Conservation (phyloP, 495 filamentous ascomycete genomes). For the Cetradonia linearis region DNA sequence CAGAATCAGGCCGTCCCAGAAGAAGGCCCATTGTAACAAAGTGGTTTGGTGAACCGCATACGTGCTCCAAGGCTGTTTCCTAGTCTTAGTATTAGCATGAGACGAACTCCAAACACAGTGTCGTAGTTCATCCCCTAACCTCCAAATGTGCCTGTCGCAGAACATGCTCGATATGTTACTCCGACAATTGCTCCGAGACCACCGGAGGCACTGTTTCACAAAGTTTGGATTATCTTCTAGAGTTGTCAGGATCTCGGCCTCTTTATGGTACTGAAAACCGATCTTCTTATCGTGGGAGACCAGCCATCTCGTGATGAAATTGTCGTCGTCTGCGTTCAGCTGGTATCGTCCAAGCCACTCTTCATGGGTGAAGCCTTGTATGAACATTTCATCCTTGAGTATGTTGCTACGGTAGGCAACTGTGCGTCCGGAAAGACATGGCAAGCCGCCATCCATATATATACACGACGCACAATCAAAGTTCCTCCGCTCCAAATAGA, state of each 20-base stretch:
- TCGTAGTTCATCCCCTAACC: constrained; percentile 36
- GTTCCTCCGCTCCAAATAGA: constrained; percentile 75
- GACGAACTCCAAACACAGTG: background rate
- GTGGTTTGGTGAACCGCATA: constrained; percentile 69
- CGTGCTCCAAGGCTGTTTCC: constrained; percentile 62
- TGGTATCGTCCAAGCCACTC: constrained; percentile 53
- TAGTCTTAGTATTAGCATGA: constrained; percentile 33
- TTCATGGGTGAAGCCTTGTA: constrained; percentile 61
- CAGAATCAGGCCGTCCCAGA: constrained; percentile 54
- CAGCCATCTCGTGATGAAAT: constrained; percentile 74
- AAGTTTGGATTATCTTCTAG: constrained; percentile 65
- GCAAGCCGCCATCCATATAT: constrained; percentile 73
- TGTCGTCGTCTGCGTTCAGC: constrained; percentile 76
- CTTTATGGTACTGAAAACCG: constrained; percentile 62
- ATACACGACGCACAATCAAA: constrained; percentile 85
- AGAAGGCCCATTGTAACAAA: constrained; percentile 57
- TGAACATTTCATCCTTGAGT: constrained; percentile 65
- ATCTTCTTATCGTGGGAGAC: constrained; percentile 68
- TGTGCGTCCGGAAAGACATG: constrained; percentile 79
- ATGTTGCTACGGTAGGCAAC: constrained; percentile 75
- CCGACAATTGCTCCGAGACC: constrained; percentile 74
- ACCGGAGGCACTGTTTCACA: constrained; percentile 67
- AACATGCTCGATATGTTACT: constrained; percentile 72
- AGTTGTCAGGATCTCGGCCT: constrained; percentile 66
- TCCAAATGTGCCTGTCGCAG: constrained; percentile 56